Evolutionary conservation across 164 flowering plant species (phyloP), one percentile per base, ranked within the genome.

Genomic region (Kingdonia uniflora): DNA sequence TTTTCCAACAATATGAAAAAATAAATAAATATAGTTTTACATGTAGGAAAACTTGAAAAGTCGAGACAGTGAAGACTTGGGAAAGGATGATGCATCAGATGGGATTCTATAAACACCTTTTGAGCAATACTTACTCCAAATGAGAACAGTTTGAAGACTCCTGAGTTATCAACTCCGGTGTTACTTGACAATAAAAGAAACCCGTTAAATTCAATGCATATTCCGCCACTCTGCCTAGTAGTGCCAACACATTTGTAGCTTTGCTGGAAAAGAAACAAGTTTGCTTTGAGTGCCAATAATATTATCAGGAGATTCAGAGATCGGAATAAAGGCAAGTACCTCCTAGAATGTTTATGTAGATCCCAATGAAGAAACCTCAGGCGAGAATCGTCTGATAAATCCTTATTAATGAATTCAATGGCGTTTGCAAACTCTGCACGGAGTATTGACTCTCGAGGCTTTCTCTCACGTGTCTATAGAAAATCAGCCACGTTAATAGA

Each of bases 361-460:
- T 94, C 99, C 90, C 81, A 90, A 65, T 87, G 95, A 58, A 85
- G 79, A 55, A 87, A 87, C 61, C 67, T 80, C 41, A 94, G 62
- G 51, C 82, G 95, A 50, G 71, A 76, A 65, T 82, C 88, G 58
- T 69, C 76, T 0, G 72, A 24, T 50, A 83, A 71, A 60, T 73
- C 78, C 60, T 71, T 80, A 62, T 94, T 94, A 38, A 94, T 79
- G 42, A 62, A 51, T 51, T 76, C 79, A 63, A 94, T 80, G 17
- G 99, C 95, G 69, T 73, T 75, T 42, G 80, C 85, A 74, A 87
- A 94, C 62, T 87, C 99, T 14, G 78, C 78, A 56, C 92, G 94
- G 11, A 94, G 88, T 60, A 89, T 79, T 10, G 90, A 80, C 66
- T 94, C 99, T 24, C 99, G 74, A 23, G 95, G 97, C 75, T 72